Conservation (phyloP, 176 grass and related monocot genomes). For the Bromus sterilis region DNA sequence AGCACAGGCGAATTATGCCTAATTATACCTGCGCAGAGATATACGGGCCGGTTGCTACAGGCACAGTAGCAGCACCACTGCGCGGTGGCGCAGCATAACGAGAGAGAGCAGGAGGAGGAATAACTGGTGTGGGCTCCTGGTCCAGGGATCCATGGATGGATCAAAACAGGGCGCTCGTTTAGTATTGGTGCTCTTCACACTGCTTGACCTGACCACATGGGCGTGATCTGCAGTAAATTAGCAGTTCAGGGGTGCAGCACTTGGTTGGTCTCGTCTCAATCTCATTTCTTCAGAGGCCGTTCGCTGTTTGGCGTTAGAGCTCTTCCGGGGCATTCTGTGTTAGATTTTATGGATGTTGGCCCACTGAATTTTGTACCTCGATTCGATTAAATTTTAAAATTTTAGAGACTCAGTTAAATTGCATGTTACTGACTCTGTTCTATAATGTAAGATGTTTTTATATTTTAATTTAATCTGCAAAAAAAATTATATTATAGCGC, state of each 20-base stretch:
- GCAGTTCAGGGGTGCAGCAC: not conserved
- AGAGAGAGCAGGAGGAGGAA: not conserved
- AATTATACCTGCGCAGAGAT: not conserved
- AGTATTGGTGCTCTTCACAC: not conserved
- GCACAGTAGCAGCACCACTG: not conserved
- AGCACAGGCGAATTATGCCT: conserved; percentile 8
- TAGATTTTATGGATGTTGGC: too few species aligned
- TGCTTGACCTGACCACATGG: conserved; percentile 6
- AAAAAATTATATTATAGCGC: too few species aligned
- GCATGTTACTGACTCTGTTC: too few species aligned
- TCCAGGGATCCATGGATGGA: not conserved
- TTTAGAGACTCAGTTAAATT: too few species aligned
- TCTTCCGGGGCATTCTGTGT: too few species aligned
- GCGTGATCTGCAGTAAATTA: not conserved
- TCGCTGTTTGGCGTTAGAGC: too few species aligned
- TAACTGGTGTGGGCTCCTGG: conserved; percentile 4
- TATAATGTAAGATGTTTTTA: too few species aligned
- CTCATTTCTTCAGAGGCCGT: too few species aligned
- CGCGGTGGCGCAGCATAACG: not conserved
- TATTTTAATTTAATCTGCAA: too few species aligned
- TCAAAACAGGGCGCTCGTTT: not conserved
- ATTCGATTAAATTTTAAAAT: too few species aligned
- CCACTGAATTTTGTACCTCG: too few species aligned
- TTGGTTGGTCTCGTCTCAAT: not conserved
- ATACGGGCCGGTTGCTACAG: not conserved